Conservation (phyloP, 306 rosid species). For the Medicago lupulina region DNA sequence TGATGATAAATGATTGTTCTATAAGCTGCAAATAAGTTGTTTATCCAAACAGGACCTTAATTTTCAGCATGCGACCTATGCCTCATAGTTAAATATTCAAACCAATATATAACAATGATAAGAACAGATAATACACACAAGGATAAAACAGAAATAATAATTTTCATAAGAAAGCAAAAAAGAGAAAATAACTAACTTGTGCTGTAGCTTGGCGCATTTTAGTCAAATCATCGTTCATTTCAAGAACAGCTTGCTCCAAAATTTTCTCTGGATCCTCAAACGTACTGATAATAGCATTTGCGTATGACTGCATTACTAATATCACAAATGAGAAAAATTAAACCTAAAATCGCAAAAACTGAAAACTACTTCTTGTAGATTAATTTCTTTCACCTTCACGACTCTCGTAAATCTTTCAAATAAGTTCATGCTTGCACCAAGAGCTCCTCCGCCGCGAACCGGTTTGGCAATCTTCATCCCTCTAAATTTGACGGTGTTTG, state of each 20-base stretch:
- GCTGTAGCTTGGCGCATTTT: constrained; percentile 99
- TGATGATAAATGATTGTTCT: too few relatives aligned
- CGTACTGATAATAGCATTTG: constrained; percentile 83
- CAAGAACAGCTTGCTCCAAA: constrained; percentile 92
- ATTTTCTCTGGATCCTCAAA: constrained; percentile 98
- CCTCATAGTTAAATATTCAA: too few relatives aligned
- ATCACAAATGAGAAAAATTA: constrained; percentile 40
- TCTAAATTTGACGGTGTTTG: constrained; percentile 49
- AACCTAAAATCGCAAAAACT: constrained; percentile 5
- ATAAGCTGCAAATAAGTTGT: too few relatives aligned
- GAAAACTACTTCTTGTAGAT: neutral
- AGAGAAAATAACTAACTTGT: constrained; percentile 60
- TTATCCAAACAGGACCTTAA: too few relatives aligned
- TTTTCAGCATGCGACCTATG: too few relatives aligned
- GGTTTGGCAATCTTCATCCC: constrained; percentile 53
- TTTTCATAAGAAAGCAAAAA: too few relatives aligned
- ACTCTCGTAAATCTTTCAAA: constrained; percentile 91
- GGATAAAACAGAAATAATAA: too few relatives aligned
- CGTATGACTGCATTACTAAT: constrained; percentile 81
- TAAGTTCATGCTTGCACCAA: constrained; percentile 80
- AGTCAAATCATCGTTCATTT: constrained; percentile 93
- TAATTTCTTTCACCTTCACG: constrained; percentile 70
- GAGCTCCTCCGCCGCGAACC: constrained; percentile 66
- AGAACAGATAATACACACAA: too few relatives aligned
- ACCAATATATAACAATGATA: too few relatives aligned